Evolutionary conservation across 805 yeast genomes (phyloP), one percentile per base, ranked within the genome.

Genomic region (Isabelozyma gotoi): DNA sequence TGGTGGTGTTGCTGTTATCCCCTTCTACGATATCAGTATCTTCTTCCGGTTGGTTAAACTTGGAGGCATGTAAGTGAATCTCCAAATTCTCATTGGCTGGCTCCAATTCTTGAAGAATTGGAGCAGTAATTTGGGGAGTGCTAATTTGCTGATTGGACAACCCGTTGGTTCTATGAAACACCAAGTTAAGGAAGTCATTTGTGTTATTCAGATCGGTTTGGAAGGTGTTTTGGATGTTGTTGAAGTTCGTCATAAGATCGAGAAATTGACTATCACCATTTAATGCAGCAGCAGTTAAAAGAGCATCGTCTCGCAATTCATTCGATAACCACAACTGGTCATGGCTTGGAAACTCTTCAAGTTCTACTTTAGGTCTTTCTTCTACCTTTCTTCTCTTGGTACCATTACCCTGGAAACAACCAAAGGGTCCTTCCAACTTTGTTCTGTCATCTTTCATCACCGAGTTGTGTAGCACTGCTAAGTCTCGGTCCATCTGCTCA

Each of bases 401-500:
- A 8, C 16, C 17, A 15, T 38, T 38, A 8, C 44, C 42, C 16
- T 74, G 75, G 53, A 89, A 88, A 0, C 88, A 94, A 1, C 95
- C 96, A 68, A 88, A 90, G 11, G 94, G 95, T 1, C 96, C 96
- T 36, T 76, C 63, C 4, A 76, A 55, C 64, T 77, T 73, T 0
- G 88, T 83, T 7, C 19, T 19, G 20, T 39, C 49, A 19, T 68
- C 58, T 1, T 57, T 60, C 7, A 76, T 67, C 17, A 67, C 67
- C 15, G 71, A 61, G 27, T 76, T 74, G 24, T 85, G 84, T 17
- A 88, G 63, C 3, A 69, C 57, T 1, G 78, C 74, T 39, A 87
- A 66, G 51, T 86, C 88, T 35, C 71, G 69, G 60, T 90, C 96
- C 82, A 90, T 83, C 16, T 88, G 95, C 29, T 85, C 89, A 59